Conservation (phyloP, 257 asterid genomes). For the Anisodus acutangulus region DNA sequence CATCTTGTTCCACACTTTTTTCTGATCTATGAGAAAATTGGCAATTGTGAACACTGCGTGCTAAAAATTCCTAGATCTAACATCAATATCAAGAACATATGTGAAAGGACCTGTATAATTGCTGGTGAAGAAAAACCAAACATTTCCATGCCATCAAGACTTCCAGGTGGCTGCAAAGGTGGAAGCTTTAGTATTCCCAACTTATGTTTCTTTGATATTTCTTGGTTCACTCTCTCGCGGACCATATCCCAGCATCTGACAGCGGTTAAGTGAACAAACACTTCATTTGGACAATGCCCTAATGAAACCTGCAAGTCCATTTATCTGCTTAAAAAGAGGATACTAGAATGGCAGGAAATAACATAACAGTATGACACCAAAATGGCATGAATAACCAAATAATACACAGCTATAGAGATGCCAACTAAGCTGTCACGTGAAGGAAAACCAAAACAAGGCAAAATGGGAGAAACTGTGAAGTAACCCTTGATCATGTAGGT, state of each 20-base stretch:
- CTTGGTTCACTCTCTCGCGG: constrained; percentile 86
- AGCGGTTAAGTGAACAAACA: constrained; percentile 73
- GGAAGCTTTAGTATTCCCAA: constrained; percentile 73
- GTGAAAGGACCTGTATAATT: constrained; percentile 69
- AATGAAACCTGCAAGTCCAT: constrained; percentile 62
- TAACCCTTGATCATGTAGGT: not conserved
- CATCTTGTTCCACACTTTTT: not conserved
- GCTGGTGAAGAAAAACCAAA: constrained; percentile 92
- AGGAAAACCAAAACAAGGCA: not conserved
- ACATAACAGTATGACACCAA: not conserved
- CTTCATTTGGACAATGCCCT: constrained; percentile 78
- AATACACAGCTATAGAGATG: not conserved
- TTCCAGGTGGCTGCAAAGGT: constrained; percentile 98
- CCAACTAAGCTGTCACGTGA: constrained; percentile 1
- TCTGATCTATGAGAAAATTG: not conserved
- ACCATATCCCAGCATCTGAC: constrained; percentile 96
- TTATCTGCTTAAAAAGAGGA: constrained; percentile 26
- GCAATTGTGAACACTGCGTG: not conserved
- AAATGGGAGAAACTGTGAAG: not conserved
- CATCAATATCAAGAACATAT: not conserved
- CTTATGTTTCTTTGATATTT: constrained; percentile 81
- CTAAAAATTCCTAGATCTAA: not conserved
- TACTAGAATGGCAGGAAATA: not conserved
- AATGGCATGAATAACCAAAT: constrained; percentile 15
- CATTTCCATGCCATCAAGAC: constrained; percentile 96